These are phyloP conservation scores for Rhodotorula diobovata DNA, from an alignment of 768 basidiomycete genomes.

Conservation along the genomic window DNA sequence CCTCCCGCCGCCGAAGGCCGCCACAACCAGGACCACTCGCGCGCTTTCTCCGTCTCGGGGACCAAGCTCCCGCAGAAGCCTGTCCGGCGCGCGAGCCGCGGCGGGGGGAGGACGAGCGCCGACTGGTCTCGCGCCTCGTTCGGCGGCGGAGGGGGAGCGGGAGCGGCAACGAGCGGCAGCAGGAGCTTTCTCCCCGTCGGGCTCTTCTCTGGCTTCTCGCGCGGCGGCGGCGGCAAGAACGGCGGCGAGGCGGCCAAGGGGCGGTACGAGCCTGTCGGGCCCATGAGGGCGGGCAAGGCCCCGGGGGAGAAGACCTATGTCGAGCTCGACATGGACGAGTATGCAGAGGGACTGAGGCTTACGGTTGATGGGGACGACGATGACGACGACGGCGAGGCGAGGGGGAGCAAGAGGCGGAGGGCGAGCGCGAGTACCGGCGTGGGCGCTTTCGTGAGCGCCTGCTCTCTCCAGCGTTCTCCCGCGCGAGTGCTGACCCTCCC, in stretches of 20 bases:
- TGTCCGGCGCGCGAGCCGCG: conserved; percentile 7
- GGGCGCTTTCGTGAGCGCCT: conserved; percentile 10
- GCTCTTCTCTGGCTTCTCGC: conserved; percentile 2
- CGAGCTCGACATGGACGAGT: conserved; percentile 34
- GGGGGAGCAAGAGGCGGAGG: neutral
- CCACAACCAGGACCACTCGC: neutral
- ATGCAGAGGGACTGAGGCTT: conserved; percentile 3
- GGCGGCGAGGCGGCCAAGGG: too few relatives aligned
- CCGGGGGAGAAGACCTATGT: conserved; percentile 20
- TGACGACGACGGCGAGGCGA: neutral
- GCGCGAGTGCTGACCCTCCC: too few relatives aligned
- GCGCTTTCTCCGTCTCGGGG: neutral
- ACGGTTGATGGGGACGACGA: neutral
- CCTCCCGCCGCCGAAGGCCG: neutral
- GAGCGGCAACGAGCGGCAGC: neutral
- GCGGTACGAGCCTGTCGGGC: conserved; percentile 14
- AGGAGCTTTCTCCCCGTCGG: conserved; percentile 18
- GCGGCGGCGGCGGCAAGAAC: neutral
- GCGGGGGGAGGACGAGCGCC: neutral
- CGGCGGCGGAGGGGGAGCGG: neutral
- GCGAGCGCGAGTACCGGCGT: conserved; percentile 2
- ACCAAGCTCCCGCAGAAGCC: conserved; percentile 26
- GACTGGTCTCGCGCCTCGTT: conserved; percentile 19
- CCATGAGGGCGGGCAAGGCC: conserved; percentile 3
- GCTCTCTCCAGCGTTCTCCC: too few relatives aligned